These are phyloP conservation scores for Yamadazyma dushanensis DNA, from an alignment of 1,139 yeast genomes.

Conservation along the genomic window DNA sequence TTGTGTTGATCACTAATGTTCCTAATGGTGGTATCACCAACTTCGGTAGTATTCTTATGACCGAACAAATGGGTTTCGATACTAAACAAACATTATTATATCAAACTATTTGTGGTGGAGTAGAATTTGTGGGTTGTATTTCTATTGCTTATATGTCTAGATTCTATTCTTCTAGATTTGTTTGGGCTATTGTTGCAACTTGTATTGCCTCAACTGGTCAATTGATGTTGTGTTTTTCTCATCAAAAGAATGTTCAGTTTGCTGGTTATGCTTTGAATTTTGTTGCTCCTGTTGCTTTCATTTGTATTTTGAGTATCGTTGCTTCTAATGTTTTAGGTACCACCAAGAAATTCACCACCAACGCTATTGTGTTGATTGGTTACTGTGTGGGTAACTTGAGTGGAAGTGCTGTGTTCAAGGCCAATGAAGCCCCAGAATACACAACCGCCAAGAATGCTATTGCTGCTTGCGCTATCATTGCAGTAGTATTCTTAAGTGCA, in stretches of 20 bases:
- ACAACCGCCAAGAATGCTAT: conserved; percentile 43
- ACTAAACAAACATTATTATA: conserved; percentile 27
- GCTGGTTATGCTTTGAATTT: conserved; percentile 38
- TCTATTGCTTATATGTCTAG: conserved; percentile 27
- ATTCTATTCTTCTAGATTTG: conserved; percentile 35
- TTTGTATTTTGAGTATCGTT: conserved; percentile 48
- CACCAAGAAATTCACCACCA: conserved; percentile 62
- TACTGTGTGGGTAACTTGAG: conserved; percentile 68
- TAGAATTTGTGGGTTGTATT: conserved; percentile 44
- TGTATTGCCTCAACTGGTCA: conserved; percentile 37
- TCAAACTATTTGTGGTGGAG: conserved; percentile 39
- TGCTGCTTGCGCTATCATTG: conserved; percentile 29
- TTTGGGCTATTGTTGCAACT: conserved; percentile 44
- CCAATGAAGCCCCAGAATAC: conserved; percentile 53
- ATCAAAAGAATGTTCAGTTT: conserved; percentile 34
- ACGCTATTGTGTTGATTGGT: conserved; percentile 59
- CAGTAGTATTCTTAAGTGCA: conserved; percentile 20
- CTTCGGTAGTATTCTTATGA: conserved; percentile 47
- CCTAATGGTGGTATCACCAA: conserved; percentile 43
- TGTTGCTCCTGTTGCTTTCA: conserved; percentile 41
- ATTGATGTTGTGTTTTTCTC: conserved; percentile 54
- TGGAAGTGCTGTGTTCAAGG: conserved; percentile 69
- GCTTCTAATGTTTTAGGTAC: conserved; percentile 69
- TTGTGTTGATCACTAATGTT: conserved; percentile 27
- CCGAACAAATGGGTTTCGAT: conserved; percentile 43